These are phyloP conservation scores for Hordeum vulgare DNA, from an alignment of 176 grass and related monocot genomes.

Conservation along the genomic window DNA sequence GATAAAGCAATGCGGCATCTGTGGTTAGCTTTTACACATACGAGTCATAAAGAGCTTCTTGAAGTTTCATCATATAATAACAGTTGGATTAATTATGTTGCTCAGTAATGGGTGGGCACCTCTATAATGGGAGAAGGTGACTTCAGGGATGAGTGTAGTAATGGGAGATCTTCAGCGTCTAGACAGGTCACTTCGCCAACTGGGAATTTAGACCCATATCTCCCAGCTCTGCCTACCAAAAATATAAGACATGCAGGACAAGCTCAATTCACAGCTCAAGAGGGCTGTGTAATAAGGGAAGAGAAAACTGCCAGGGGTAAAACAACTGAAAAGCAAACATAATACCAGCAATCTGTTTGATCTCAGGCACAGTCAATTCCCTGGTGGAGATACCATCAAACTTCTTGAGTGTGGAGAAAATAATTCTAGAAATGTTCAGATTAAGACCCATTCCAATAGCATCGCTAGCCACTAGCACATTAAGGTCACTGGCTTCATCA, in stretches of 20 bases:
- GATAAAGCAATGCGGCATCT: conserved; percentile 22
- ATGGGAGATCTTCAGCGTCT: conserved; percentile 59
- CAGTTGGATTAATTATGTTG: conserved; percentile 12
- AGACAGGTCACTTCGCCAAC: conserved; percentile 89
- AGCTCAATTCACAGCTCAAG: neutral
- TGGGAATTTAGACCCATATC: conserved; percentile 98
- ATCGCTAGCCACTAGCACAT: conserved; percentile 94
- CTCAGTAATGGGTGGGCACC: conserved; percentile 28
- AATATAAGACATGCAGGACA: neutral
- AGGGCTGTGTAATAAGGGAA: neutral
- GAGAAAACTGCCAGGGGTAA: neutral
- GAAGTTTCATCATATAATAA: conserved; percentile 6
- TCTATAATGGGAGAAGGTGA: conserved; percentile 82
- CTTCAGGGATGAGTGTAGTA: conserved; percentile 75
- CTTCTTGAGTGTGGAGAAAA: conserved; percentile 91
- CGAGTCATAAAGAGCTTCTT: conserved; percentile 2
- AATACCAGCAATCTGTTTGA: conserved; percentile 98
- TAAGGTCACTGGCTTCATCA: conserved; percentile 83
- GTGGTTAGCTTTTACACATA: conserved; percentile 5
- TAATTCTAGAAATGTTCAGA: conserved; percentile 97
- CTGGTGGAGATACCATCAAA: conserved; percentile 63
- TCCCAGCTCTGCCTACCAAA: conserved; percentile 84
- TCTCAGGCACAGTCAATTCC: conserved; percentile 68
- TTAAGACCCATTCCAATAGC: conserved; percentile 99
- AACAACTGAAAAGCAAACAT: conserved; percentile 23